Percentiles rank a stretch among this genome's conserved stretches.
Evolutionary conservation across 2,329 filamentous ascomycete species (phyloP).

Genomic region (Alternaria ventricosa): DNA sequence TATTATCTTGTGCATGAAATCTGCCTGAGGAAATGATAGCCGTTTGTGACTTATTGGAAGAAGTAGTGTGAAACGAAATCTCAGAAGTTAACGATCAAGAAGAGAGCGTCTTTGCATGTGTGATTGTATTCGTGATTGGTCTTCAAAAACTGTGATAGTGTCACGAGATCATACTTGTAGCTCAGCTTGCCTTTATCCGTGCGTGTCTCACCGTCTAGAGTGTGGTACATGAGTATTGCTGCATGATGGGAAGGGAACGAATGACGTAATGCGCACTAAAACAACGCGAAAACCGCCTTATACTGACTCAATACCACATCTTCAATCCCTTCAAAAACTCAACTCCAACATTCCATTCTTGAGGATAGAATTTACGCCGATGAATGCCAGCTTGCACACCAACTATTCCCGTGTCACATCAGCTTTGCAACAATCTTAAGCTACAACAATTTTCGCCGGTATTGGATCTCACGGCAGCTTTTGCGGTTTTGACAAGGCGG

Average conservation of each 20-base stretch:
- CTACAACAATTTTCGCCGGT: not conserved
- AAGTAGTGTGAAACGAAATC: not conserved
- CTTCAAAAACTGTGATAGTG: not conserved
- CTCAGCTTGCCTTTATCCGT: not conserved
- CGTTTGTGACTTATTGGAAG: not conserved
- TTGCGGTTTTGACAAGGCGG: not conserved
- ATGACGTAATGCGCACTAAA: conserved; percentile 9
- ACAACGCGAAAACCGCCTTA: not conserved
- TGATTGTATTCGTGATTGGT: not conserved
- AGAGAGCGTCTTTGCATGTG: not conserved
- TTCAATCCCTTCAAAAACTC: not conserved
- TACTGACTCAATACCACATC: not conserved
- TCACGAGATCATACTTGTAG: not conserved
- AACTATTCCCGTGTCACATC: not conserved
- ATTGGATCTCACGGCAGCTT: not conserved
- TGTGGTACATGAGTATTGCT: not conserved
- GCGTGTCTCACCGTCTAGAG: not conserved
- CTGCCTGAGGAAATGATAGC: not conserved
- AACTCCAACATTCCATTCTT: not conserved
- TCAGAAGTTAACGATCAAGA: not conserved
- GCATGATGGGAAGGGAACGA: not conserved
- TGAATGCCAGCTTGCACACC: not conserved
- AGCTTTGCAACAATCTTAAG: no score
- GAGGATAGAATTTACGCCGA: not conserved
- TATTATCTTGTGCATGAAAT: not conserved